A percentile compares a stretch with the other conserved stretches of the same genome.
Evolutionary conservation across 1,139 yeast species (phyloP).

Genomic region (Taphrina flavorubra): DNA sequence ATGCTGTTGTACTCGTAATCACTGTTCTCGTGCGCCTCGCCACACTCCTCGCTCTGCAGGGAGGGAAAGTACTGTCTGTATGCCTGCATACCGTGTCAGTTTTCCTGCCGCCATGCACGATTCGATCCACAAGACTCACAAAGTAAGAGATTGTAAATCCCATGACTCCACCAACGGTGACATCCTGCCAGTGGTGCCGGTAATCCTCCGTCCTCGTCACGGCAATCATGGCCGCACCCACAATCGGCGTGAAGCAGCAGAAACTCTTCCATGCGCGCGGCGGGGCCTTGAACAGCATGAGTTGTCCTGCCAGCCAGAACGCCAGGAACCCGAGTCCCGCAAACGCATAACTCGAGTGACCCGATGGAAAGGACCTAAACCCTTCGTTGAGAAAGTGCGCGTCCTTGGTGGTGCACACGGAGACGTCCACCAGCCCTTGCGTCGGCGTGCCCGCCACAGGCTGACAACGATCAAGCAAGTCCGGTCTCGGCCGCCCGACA

Average conservation of each 20-base stretch:
- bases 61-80: conserved; percentile 39
- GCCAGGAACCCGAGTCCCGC: conserved; percentile 67
- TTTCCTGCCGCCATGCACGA: background rate
- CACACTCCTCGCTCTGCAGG: conserved; percentile 21
- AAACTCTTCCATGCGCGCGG: conserved; percentile 65
- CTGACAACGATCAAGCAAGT: conserved; percentile 72
- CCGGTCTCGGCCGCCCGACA: conserved; percentile 80
- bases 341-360: conserved; percentile 62
- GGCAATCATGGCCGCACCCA: conserved; percentile 69
- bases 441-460: conserved; percentile 53
- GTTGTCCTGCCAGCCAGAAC: conserved; percentile 70
- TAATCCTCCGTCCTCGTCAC: conserved; percentile 64
- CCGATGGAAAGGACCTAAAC: conserved; percentile 74
- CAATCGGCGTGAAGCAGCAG: conserved; percentile 55
- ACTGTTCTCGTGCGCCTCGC: conserved; percentile 15
- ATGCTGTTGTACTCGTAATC: conserved; percentile 27
- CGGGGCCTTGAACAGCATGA: conserved; percentile 54
- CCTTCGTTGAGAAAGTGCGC: conserved; percentile 63
- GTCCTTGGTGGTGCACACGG: conserved; percentile 55
- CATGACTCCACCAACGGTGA: conserved; percentile 35
- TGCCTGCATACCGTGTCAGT: conserved; percentile 10
- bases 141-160: conserved; percentile 33
- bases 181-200: conserved; percentile 41
- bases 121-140: background rate
- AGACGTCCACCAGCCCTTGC: conserved; percentile 55